Evolutionary conservation across 2,329 filamentous ascomycete species (phyloP).

Genomic region (Aspergillus jensenii): DNA sequence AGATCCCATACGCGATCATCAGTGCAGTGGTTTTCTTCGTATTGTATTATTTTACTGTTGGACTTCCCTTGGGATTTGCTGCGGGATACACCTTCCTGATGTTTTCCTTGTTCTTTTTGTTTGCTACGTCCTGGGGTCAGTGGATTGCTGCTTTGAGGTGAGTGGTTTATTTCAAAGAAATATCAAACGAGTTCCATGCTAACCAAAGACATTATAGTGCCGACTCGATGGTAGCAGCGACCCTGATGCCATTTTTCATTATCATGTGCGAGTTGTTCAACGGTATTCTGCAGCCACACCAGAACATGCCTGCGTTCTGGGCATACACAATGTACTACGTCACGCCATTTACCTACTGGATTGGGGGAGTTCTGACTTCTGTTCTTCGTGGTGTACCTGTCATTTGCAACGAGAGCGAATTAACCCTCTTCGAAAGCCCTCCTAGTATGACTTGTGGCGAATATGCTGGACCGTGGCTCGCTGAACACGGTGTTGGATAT

Average conservation of each 20-base stretch:
- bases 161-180: conserved; percentile 35
- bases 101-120: conserved; percentile 70
- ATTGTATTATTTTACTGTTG: conserved; percentile 70
- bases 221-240: conserved; percentile 69
- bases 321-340: conserved; percentile 77
- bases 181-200: background rate
- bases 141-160: conserved; percentile 72
- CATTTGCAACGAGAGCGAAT: conserved; percentile 60
- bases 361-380: conserved; percentile 75
- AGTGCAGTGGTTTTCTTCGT: conserved; percentile 64
- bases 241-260: conserved; percentile 80
- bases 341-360: conserved; percentile 81
- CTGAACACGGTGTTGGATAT: conserved; percentile 66
- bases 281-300: conserved; percentile 76
- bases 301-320: conserved; percentile 78
- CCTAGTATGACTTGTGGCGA: conserved; percentile 65
- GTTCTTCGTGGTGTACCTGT: conserved; percentile 68
- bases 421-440: conserved; percentile 68
- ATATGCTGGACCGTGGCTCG: conserved; percentile 72
- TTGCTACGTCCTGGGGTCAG: conserved; percentile 70
- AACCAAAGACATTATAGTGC: conserved; percentile 17
- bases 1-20: conserved; percentile 66
- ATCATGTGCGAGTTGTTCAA: conserved; percentile 84
- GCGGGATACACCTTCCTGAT: conserved; percentile 73
- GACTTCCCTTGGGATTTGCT: conserved; percentile 62